Conservation (phyloP, 345 rosid species). For the Turritis glabra region DNA sequence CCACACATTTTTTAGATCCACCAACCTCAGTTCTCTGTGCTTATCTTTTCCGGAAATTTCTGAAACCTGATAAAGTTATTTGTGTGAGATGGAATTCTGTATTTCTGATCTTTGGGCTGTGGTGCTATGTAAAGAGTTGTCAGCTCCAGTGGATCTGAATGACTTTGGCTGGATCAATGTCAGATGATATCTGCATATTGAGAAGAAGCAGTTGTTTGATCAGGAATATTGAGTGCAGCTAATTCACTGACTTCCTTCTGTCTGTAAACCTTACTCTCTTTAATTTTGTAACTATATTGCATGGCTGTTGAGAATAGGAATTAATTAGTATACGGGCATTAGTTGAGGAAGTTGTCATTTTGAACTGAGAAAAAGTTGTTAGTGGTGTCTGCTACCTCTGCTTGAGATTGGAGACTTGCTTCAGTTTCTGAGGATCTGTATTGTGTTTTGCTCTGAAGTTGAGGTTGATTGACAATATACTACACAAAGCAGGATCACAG, state of each 20-base stretch:
- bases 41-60: slow-evolving; percentile 24
- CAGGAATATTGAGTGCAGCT: slow-evolving; percentile 5
- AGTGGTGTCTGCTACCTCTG: slow-evolving; percentile 22
- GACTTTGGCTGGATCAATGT: slow-evolving; percentile 29
- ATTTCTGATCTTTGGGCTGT: slow-evolving; percentile 34
- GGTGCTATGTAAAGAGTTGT: slow-evolving; percentile 36
- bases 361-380: slow-evolving; percentile 21
- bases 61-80: slow-evolving; percentile 21
- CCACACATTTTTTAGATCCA: slow-evolving; percentile 6
- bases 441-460: slow-evolving; percentile 29
- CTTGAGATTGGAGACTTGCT: slow-evolving; percentile 28
- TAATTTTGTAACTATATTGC: neutral
- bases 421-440: slow-evolving; percentile 28
- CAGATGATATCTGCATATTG: slow-evolving; percentile 29
- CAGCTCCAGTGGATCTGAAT: slow-evolving; percentile 29
- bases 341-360: neutral
- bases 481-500: slow-evolving; percentile 19
- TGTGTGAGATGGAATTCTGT: slow-evolving; percentile 26
- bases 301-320: slow-evolving; percentile 14
- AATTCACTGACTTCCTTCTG: slow-evolving; percentile 5
- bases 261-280: slow-evolving; percentile 22
- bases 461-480: slow-evolving; percentile 23
- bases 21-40: slow-evolving; percentile 8
- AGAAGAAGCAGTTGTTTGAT: slow-evolving; percentile 20
- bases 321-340: slow-evolving; percentile 8